Evolutionary conservation across 768 basidiomycete genomes (phyloP), one percentile per base, ranked within the genome.

Genomic region (Tricholoma terreum): DNA sequence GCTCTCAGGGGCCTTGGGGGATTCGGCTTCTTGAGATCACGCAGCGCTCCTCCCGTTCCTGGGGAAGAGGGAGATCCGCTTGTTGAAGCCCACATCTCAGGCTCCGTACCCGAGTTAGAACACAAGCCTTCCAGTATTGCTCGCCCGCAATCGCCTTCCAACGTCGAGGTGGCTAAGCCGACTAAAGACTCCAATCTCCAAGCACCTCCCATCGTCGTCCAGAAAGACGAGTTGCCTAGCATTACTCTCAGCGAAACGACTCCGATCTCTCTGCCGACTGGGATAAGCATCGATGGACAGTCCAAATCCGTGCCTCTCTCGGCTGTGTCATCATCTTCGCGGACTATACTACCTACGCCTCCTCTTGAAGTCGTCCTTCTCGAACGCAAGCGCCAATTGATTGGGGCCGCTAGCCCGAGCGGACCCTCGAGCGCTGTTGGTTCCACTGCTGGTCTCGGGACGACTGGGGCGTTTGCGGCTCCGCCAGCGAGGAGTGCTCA

Each of bases 301-400:
- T 36, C 5, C 19, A 33, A 53, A 34, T 4, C 22, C 24, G 2
- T 45, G 30, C 15, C n/a, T 17, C n/a, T 27, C 19, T 55, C 58
- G 2, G 35, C 66, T 38, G 49, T 61, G 14, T 55, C 65, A 34
- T 54, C 63, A 45, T 38, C 57, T 1, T 69, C 77, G 8, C 73
- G 76, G 10, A 73, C 74, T 58, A 61, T 71, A 6, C 80, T 82
- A 6, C 82, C 84, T n/a, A 75, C 77, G 4, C 78, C 82, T 9
- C 80, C 85, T 33, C 75, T 89, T 14, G 89, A 89, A 65, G 86
- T 86, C 1, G 77, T 89, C 43, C 65, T 89, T 42, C 66, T 87
- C 53, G 85, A 88, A 54, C 81, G 88, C 63, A 87, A 81, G 60
- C 81, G 87, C 42, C 80, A 87, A 49, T 57, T 80, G 27, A 59